phyloP scores from a whole-genome alignment of 441 rosid genomes.

The Geranium incanum region DNA sequence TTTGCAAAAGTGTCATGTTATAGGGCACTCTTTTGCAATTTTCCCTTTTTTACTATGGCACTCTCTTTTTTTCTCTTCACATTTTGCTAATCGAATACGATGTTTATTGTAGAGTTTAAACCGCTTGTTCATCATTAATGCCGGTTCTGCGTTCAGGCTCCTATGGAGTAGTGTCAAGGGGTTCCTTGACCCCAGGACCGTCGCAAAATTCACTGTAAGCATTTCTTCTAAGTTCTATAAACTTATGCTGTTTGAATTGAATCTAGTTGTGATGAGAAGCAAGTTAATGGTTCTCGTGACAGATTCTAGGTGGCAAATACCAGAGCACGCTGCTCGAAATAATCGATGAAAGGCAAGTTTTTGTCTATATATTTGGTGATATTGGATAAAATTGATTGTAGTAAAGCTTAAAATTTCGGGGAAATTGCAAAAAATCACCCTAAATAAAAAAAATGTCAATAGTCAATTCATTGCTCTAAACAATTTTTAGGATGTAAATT shows the following conservation, averaged over 20 bases:
- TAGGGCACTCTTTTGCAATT: too few relatives aligned
- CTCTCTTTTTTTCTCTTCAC: too few relatives aligned
- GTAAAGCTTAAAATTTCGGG: too few relatives aligned
- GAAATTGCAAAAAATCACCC: too few relatives aligned
- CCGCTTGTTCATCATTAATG: constrained; percentile 88
- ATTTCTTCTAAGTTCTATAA: background rate
- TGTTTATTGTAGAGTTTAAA: constrained; percentile 38
- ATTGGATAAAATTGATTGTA: too few relatives aligned
- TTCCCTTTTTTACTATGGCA: too few relatives aligned
- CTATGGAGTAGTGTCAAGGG: constrained; percentile 49
- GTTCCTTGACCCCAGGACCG: constrained; percentile 58
- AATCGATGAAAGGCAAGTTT: constrained; percentile 54
- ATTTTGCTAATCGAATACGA: background rate
- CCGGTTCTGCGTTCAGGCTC: constrained; percentile 78
- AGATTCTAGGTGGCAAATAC: constrained; percentile 84
- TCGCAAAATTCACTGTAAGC: constrained; percentile 50
- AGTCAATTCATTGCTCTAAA: too few relatives aligned
- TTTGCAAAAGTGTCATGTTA: too few relatives aligned
- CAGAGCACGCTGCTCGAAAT: constrained; percentile 79
- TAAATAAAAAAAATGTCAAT: too few relatives aligned
- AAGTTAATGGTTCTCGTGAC: constrained; percentile 16
- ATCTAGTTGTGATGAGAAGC: constrained; percentile 12
- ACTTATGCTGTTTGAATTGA: background rate
- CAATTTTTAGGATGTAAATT: too few relatives aligned
- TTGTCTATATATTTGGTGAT: background rate